Evolutionary conservation across 495 filamentous ascomycete species (phyloP).

Genomic region (Friedmanniomyces simplex): DNA sequence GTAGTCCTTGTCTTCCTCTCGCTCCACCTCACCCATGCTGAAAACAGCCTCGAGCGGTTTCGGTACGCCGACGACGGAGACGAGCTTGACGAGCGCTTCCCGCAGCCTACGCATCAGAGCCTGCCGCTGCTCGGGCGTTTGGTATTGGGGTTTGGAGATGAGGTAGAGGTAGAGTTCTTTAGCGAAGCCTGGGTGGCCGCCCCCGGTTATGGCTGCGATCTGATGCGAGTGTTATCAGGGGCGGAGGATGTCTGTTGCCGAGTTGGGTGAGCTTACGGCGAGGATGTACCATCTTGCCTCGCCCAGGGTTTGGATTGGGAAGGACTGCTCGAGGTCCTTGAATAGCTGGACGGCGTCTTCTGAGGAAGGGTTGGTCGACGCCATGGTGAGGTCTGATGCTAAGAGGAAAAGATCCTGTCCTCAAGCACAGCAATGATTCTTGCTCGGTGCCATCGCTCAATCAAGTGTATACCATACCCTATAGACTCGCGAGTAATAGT

Average conservation of each 20-base stretch:
- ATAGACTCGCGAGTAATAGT: too few species aligned
- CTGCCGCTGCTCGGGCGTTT: conserved; percentile 24
- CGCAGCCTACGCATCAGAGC: conserved; percentile 27
- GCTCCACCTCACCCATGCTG: conserved; percentile 23
- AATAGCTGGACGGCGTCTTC: conserved; percentile 37
- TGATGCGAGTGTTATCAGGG: conserved; percentile 1
- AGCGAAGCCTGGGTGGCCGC: conserved; percentile 24
- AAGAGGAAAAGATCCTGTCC: too few species aligned
- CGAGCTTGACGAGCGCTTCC: conserved; percentile 30
- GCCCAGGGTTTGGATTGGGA: conserved; percentile 39
- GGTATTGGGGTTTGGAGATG: conserved; percentile 22
- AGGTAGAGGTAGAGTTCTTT: conserved; percentile 27
- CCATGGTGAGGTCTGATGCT: too few species aligned
- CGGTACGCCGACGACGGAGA: conserved; percentile 26
- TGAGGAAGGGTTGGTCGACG: conserved; percentile 23
- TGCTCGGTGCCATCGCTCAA: too few species aligned
- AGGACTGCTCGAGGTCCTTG: conserved; percentile 40
- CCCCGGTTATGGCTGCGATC: conserved; percentile 24
- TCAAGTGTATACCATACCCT: too few species aligned
- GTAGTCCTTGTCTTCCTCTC: conserved; percentile 31
- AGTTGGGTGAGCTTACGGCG: conserved; percentile 27
- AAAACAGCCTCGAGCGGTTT: conserved; percentile 29
- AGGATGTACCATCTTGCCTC: conserved; percentile 49
- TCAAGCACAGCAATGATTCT: too few species aligned
- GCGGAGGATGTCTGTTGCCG: not conserved